Base-by-base conservation (phyloP, 164 flowering plant genomes). In the Magnolia changhungtana region DNA sequence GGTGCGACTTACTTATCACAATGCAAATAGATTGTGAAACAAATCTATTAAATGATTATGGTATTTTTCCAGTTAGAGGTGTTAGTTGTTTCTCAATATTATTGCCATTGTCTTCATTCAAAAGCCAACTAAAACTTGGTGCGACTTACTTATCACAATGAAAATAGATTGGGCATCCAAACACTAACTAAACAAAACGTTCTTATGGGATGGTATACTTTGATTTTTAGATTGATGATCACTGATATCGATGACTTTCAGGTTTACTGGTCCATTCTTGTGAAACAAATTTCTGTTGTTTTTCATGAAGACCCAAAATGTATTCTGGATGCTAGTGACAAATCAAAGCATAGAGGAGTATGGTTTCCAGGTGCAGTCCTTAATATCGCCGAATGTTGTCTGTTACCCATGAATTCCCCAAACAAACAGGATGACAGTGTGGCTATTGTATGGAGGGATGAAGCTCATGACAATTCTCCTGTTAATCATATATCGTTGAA, bases 361-460 rank as follows among this genome's bases (percentile, higher is more conserved):
- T 96, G 99, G 98, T 81, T 96, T 83, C 97, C 97, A 3, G 97
- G 88, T 74, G 78, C 97, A 3, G 80, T 88, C 78, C 66, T 92
- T 63, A 96, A 94, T 78, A 88, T 96, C 50, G 95, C 97, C 9
- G 98, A 96, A 77, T 89, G 98, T 74, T 96, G 98, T 84, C 77
- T 96, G 77, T 73, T 79, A 51, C 86, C 99, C 1, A 74, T 78
- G 19, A 78, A 69, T 74, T 78, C 76, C 78, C 88, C 85, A 0
- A 83, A 84, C 58, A 94, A 90, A 80, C 80, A 83, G 52, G 93
- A 96, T 75, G 79, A 87, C 19, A 78, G 85, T 77, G 49, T 88
- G 74, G 97, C 91, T 16, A 67, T 94, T 74, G 79, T 90, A 50
- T 96, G 99, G 99, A 90, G 91, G 78, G 90, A 91, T 63, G 98